Conservation (phyloP, 2,329 filamentous ascomycete genomes). For the Albophoma yamanashiensis region DNA sequence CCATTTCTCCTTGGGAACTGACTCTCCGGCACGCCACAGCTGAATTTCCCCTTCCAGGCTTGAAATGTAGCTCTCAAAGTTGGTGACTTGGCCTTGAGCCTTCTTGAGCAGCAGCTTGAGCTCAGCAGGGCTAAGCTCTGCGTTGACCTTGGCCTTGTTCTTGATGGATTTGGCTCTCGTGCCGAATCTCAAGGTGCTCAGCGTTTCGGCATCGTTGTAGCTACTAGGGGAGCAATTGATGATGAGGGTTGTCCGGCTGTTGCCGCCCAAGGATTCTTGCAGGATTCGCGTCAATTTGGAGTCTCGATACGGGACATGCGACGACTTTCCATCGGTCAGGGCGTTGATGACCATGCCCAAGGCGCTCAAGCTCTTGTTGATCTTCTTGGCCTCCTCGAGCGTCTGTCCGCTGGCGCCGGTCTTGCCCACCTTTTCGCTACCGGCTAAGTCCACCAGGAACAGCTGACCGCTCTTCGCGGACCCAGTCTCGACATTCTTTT, state of each 20-base stretch:
- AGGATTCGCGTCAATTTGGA: slow-evolving; percentile 95
- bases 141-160: slow-evolving; percentile 99
- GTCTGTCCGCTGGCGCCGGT: slow-evolving; percentile 96
- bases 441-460: slow-evolving; percentile 94
- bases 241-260: slow-evolving; percentile 94
- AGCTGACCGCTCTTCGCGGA: slow-evolving; percentile 94
- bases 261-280: slow-evolving; percentile 94
- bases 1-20: slow-evolving; percentile 85
- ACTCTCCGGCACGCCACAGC: slow-evolving; percentile 78
- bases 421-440: slow-evolving; percentile 98
- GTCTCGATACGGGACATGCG: slow-evolving; percentile 91
- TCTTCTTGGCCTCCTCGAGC: slow-evolving; percentile 97
- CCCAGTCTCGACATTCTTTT: slow-evolving; percentile 95
- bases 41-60: slow-evolving; percentile 77
- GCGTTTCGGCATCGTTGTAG: slow-evolving; percentile 92
- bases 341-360: slow-evolving; percentile 99
- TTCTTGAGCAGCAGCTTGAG: slow-evolving; percentile 90
- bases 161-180: slow-evolving; percentile 97
- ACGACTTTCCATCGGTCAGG: slow-evolving; percentile 92
- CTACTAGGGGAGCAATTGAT: slow-evolving; percentile 99
- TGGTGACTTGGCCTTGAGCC: slow-evolving; percentile 79
- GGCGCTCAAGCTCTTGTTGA: slow-evolving; percentile 98
- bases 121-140: slow-evolving; percentile 89
- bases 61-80: slow-evolving; percentile 77
- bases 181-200: slow-evolving; percentile 87